A percentile compares a stretch with the other conserved stretches of the same genome.
Evolutionary conservation across 495 filamentous ascomycete genomes (phyloP).

Genomic region (Podospora appendiculata): DNA sequence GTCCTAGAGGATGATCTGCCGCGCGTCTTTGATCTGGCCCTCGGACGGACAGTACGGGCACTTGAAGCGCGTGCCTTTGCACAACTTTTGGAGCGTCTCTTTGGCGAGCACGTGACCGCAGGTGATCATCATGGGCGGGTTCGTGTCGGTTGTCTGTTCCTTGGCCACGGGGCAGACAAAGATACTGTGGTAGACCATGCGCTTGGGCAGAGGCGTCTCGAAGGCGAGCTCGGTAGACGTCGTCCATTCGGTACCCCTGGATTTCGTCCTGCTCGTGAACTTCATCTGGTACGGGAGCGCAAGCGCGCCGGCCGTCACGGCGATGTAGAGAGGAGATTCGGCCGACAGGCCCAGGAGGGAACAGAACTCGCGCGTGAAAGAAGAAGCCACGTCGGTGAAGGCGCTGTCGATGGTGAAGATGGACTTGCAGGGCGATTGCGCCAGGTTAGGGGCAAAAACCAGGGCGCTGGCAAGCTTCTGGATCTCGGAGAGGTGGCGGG

Average conservation of each 20-base stretch:
- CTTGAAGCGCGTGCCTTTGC: conserved; percentile 77
- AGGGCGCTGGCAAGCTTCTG: conserved; percentile 70
- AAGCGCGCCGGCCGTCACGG: conserved; percentile 84
- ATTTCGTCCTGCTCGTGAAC: conserved; percentile 70
- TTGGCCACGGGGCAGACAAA: conserved; percentile 97
- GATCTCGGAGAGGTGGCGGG: conserved; percentile 65
- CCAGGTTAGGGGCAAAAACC: conserved; percentile 62
- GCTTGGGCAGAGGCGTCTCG: conserved; percentile 79
- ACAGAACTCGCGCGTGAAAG: conserved; percentile 93
- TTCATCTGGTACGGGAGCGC: conserved; percentile 81
- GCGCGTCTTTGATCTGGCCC: conserved; percentile 66
- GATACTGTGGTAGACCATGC: conserved; percentile 89
- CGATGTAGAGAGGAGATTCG: conserved; percentile 83
- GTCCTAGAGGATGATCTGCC: conserved; percentile 53
- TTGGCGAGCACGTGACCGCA: conserved; percentile 91
- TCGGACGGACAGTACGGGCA: conserved; percentile 95
- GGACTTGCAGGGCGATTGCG: conserved; percentile 61
- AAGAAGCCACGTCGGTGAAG: conserved; percentile 72
- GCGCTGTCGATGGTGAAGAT: conserved; percentile 66
- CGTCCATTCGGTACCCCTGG: conserved; percentile 91
- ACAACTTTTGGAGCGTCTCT: conserved; percentile 68
- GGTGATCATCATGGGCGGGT: conserved; percentile 96
- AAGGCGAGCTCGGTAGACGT: conserved; percentile 84
- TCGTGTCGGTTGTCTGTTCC: conserved; percentile 86
- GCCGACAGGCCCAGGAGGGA: conserved; percentile 81